Evolutionary conservation across 2,329 filamentous ascomycete genomes (phyloP).

Genomic region (Lecanicillium sp.): DNA sequence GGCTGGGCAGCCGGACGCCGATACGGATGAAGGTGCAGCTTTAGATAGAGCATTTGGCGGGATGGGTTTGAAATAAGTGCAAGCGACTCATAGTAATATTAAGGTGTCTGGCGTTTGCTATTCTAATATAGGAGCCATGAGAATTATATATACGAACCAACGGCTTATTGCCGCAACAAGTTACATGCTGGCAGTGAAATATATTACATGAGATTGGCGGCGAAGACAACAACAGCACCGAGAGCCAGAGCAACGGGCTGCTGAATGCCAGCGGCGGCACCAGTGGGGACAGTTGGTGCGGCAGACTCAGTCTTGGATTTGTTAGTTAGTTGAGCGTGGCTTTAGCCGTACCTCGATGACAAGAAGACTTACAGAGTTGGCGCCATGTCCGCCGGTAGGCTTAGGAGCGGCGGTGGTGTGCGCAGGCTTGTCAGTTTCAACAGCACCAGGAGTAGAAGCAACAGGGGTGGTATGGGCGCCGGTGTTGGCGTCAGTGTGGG

Average conservation of each 20-base stretch:
- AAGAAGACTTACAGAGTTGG: constrained; percentile 5
- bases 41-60: constrained; percentile 51
- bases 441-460: constrained; percentile 7
- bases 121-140: not conserved
- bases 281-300: not conserved
- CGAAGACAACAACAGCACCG: constrained; percentile 6
- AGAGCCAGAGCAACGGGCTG: constrained; percentile 4
- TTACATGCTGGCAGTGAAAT: not conserved
- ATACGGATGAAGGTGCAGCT: constrained; percentile 44
- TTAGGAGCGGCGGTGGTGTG: constrained; percentile 6
- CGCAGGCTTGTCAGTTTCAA: constrained; percentile 1
- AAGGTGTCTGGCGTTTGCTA: not conserved
- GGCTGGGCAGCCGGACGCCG: constrained; percentile 36
- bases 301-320: not conserved
- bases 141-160: not conserved
- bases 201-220: constrained; percentile 12
- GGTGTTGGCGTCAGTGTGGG: constrained; percentile 7
- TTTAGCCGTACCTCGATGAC: not conserved
- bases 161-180: not conserved
- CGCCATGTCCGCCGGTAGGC: constrained; percentile 1
- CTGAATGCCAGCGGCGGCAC: constrained; percentile 6
- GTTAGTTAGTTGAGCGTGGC: too few species aligned
- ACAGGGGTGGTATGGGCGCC: constrained; percentile 10
- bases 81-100: not conserved
- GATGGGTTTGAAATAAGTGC: constrained; percentile 26